A percentile compares a stretch with the other conserved stretches of the same genome.
Conservation (phyloP, 1,139 yeast species). For the Hemisphaericaspora subhashii region DNA sequence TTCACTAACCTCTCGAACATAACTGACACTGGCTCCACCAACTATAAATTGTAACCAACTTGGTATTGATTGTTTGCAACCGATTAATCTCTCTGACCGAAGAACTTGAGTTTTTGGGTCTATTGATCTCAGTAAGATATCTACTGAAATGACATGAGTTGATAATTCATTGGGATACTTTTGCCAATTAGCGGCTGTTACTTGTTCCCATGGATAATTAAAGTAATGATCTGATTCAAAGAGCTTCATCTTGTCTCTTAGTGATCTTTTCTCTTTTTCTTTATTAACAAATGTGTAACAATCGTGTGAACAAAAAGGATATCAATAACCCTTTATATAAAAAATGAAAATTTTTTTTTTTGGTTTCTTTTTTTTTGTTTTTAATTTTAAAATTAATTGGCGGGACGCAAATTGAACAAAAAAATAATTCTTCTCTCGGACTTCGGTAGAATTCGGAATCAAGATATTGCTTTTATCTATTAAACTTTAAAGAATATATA, state of each 20-base stretch:
- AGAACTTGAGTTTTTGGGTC: conserved; percentile 56
- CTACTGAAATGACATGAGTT: conserved; percentile 94
- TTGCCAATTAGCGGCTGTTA: conserved; percentile 95
- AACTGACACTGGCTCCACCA: conserved; percentile 73
- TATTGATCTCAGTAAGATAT: conserved; percentile 72
- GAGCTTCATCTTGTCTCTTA: conserved; percentile 59
- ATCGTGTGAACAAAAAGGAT: not conserved
- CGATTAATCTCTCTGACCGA: conserved; percentile 83
- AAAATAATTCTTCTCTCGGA: not conserved
- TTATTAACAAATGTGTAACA: not conserved
- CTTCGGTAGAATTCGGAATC: not conserved
- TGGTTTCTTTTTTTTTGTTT: too few species aligned
- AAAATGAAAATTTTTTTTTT: too few species aligned
- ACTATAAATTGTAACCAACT: conserved; percentile 72
- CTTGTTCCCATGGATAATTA: conserved; percentile 89
- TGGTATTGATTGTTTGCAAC: conserved; percentile 88
- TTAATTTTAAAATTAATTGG: too few species aligned
- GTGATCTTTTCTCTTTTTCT: too few species aligned
- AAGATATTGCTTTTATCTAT: not conserved
- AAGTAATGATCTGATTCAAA: conserved; percentile 70
- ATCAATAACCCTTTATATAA: not conserved
- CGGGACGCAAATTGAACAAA: too few species aligned
- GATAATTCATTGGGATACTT: conserved; percentile 93
- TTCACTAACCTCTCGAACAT: conserved; percentile 86
- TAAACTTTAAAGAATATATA: too few species aligned